Evolutionary conservation across 1,139 yeast species (phyloP).

Genomic region (Pichia sp.): DNA sequence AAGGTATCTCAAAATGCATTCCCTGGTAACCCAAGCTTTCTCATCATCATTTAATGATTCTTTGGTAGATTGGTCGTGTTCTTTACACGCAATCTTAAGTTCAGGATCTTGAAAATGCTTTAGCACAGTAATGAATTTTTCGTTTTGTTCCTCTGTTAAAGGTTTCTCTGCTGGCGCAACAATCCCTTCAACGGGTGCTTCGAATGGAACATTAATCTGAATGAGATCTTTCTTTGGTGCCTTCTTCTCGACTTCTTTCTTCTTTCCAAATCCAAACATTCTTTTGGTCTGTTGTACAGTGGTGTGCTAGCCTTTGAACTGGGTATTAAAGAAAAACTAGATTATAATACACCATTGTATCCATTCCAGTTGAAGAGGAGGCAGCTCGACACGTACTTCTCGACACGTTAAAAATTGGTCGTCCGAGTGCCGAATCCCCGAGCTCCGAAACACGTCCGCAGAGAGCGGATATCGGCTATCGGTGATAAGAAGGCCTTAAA

Average conservation of each 20-base stretch:
- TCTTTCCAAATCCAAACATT: conserved; percentile 29
- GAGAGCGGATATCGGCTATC: too few relatives aligned
- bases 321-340: too few relatives aligned
- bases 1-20: conserved; percentile 78
- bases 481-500: too few relatives aligned
- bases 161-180: conserved; percentile 43
- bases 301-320: too few relatives aligned
- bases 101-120: conserved; percentile 42
- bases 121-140: conserved; percentile 52
- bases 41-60: conserved; percentile 50
- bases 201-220: conserved; percentile 39
- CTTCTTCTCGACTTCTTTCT: conserved; percentile 25
- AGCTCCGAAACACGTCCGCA: too few relatives aligned
- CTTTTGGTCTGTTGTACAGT: too few relatives aligned
- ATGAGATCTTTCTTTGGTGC: conserved; percentile 18
- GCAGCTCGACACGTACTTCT: too few relatives aligned
- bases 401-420: too few relatives aligned
- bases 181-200: conserved; percentile 39
- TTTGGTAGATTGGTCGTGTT: conserved; percentile 26
- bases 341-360: too few relatives aligned
- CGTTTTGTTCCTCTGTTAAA: conserved; percentile 47
- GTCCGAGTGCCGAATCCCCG: too few relatives aligned
- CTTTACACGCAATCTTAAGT: conserved; percentile 33
- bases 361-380: too few relatives aligned
- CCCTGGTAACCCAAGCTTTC: conserved; percentile 85